phyloP scores from a whole-genome alignment of 1,284 basidiomycete species.

The Papiliotrema terrestris region DNA sequence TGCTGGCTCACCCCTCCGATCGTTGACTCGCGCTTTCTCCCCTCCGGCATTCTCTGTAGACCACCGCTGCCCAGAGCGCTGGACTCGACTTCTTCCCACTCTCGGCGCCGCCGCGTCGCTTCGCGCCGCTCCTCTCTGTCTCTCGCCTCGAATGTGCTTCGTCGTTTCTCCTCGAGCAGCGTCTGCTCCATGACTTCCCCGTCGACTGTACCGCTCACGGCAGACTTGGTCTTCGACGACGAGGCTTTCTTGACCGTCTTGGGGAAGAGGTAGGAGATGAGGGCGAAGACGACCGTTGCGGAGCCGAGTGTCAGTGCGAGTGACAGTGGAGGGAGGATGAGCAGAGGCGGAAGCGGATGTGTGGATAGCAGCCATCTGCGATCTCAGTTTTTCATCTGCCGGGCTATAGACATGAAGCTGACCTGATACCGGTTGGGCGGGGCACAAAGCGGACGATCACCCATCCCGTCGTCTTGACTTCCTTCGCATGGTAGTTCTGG shows the following conservation, averaged over 20 bases:
- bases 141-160: conserved; percentile 7
- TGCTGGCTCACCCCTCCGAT: conserved; percentile 25
- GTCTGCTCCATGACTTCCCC: conserved; percentile 11
- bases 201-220: background rate
- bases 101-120: conserved; percentile 14
- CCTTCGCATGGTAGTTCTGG: conserved; percentile 20
- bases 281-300: conserved; percentile 34
- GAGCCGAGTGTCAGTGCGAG: conserved; percentile 40
- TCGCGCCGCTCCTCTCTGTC: conserved; percentile 19
- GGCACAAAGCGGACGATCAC: conserved; percentile 45
- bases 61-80: conserved; percentile 10
- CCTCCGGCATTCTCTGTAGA: conserved; percentile 15
- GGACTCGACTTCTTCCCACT: conserved; percentile 28
- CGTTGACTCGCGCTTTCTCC: conserved; percentile 14
- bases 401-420: conserved; percentile 4
- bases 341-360: conserved; percentile 41
- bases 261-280: conserved; percentile 34
- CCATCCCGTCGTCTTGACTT: conserved; percentile 49
- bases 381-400: background rate
- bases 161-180: conserved; percentile 11
- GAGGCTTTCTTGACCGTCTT: background rate
- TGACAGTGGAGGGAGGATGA: conserved; percentile 42
- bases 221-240: background rate
- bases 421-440: conserved; percentile 44
- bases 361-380: conserved; percentile 37